Conservation (phyloP, 2,329 filamentous ascomycete genomes). For the Beauveria pseudobassiana region DNA sequence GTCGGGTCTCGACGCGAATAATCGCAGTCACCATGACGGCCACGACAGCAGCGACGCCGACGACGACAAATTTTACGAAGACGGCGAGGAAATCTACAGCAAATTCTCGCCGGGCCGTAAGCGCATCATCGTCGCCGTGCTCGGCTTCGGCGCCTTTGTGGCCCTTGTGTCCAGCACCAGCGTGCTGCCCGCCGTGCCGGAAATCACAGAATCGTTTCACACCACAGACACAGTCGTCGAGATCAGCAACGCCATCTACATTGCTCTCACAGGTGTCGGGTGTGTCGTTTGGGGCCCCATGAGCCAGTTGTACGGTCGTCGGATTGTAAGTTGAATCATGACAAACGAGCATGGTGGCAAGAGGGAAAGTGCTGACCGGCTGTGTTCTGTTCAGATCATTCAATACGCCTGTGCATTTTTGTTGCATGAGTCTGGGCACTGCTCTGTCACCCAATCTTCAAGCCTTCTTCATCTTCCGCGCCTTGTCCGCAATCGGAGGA, state of each 20-base stretch:
- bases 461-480: conserved; percentile 66
- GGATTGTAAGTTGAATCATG: conserved; percentile 36
- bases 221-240: conserved; percentile 66
- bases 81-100: conserved; percentile 53
- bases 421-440: conserved; percentile 62
- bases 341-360: not conserved
- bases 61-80: conserved; percentile 19
- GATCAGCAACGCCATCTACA: conserved; percentile 66
- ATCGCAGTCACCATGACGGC: not conserved
- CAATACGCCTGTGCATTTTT: conserved; percentile 51
- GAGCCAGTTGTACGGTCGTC: conserved; percentile 56
- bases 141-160: conserved; percentile 70
- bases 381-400: conserved; percentile 21
- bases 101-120: conserved; percentile 56
- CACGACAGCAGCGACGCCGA: conserved; percentile 8
- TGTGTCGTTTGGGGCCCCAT: conserved; percentile 67
- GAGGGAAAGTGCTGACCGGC: not conserved
- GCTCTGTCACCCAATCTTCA: conserved; percentile 64
- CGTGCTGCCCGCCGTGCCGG: conserved; percentile 64
- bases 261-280: conserved; percentile 64
- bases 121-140: conserved; percentile 55
- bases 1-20: not conserved
- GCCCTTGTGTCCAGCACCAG: conserved; percentile 69
- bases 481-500: conserved; percentile 67
- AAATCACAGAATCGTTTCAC: conserved; percentile 58